Percentiles rank a stretch among this genome's conserved stretches.
Conservation (phyloP, 1,139 yeast species). For the Trichomonascaceae sp. region DNA sequence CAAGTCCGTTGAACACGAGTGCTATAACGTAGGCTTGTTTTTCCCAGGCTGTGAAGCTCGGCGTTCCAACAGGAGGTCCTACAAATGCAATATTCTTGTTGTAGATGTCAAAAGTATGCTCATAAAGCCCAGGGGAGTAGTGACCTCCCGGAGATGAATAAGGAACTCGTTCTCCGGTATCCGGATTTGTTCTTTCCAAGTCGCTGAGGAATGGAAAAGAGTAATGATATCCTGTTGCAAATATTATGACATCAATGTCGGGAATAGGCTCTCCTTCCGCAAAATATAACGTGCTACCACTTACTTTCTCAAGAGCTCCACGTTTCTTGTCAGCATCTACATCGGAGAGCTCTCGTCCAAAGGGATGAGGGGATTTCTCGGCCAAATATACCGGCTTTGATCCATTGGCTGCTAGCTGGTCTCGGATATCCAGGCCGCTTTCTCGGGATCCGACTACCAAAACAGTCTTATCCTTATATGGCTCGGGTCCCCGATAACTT, state of each 20-base stretch:
- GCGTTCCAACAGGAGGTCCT: slow-evolving; percentile 47
- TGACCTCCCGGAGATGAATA: slow-evolving; percentile 38
- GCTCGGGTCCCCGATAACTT: slow-evolving; percentile 44
- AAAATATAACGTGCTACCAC: not conserved
- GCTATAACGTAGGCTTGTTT: slow-evolving; percentile 52
- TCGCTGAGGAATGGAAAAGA: slow-evolving; percentile 40
- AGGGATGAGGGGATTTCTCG: slow-evolving; percentile 9
- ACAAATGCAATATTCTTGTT: slow-evolving; percentile 54
- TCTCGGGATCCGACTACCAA: slow-evolving; percentile 59
- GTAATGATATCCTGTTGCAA: slow-evolving; percentile 59
- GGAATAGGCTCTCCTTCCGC: slow-evolving; percentile 18
- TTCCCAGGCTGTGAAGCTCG: slow-evolving; percentile 57
- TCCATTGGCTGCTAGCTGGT: slow-evolving; percentile 33
- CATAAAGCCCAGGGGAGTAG: slow-evolving; percentile 46
- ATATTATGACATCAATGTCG: slow-evolving; percentile 46
- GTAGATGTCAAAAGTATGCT: slow-evolving; percentile 45
- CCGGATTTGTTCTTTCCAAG: not conserved
- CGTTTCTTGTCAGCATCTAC: not conserved
- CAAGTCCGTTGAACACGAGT: slow-evolving; percentile 47
- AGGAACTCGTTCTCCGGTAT: slow-evolving; percentile 26
- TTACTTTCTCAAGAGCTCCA: not conserved
- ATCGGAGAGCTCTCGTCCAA: not conserved
- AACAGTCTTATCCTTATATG: slow-evolving; percentile 38
- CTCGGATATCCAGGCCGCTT: slow-evolving; percentile 54
- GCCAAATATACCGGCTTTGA: slow-evolving; percentile 10